Conservation (phyloP, 164 flowering plant genomes). For the Magnolia changhungtana region DNA sequence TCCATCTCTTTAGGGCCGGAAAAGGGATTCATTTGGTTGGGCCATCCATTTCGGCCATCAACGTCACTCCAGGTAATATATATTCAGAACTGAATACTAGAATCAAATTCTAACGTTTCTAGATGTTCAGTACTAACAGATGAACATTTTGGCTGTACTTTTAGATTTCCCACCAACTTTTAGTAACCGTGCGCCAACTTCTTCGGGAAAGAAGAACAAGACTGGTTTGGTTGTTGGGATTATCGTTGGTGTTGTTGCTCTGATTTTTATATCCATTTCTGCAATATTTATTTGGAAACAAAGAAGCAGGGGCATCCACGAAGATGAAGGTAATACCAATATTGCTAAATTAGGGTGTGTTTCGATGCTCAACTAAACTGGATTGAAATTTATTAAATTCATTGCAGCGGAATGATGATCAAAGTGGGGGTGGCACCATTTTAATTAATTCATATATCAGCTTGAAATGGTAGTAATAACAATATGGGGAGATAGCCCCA, state of each 20-base stretch:
- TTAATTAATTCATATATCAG: too few relatives aligned
- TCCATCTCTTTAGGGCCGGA: slow-evolving; percentile 95
- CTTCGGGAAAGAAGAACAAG: slow-evolving; percentile 28
- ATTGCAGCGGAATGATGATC: too few relatives aligned
- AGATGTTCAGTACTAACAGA: too few relatives aligned
- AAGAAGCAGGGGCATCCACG: slow-evolving; percentile 17
- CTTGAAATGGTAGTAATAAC: too few relatives aligned
- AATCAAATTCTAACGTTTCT: background rate
- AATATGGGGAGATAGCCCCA: too few relatives aligned
- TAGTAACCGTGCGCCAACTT: background rate
- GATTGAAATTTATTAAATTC: background rate
- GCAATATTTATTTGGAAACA: slow-evolving; percentile 25
- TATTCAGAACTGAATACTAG: too few relatives aligned
- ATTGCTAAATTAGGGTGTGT: background rate
- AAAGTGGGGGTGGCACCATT: too few relatives aligned
- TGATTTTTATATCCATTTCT: slow-evolving; percentile 28
- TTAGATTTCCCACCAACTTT: slow-evolving; percentile 45
- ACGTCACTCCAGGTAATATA: slow-evolving; percentile 63
- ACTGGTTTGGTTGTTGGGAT: slow-evolving; percentile 61
- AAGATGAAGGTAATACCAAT: slow-evolving; percentile 51
- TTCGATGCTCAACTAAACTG: too few relatives aligned
- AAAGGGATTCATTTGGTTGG: slow-evolving; percentile 92
- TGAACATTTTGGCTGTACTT: background rate
- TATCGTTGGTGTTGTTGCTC: slow-evolving; percentile 39
- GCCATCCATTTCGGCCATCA: slow-evolving; percentile 81